Base-by-base conservation (phyloP, 129 eudicot genomes). In the Tanacetum coccineum region DNA sequence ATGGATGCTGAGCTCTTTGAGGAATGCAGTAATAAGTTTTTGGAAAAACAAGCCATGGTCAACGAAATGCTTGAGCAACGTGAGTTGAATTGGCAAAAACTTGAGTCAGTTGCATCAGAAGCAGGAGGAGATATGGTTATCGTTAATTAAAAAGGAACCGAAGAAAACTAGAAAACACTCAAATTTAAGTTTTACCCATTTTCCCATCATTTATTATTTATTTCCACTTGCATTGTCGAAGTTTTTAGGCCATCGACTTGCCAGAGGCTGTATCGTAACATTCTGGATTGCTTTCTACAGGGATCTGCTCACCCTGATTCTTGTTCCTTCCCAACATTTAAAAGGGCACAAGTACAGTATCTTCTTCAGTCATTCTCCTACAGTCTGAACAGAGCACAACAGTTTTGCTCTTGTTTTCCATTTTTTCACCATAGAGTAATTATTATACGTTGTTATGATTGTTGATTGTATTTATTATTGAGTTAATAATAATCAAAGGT, bases 1-100 rank as follows among this genome's bases (percentile, higher is more conserved):
- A 86, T 82, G 88, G 94, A 86, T 62, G 32, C 71, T 2, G 86
- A 83, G 47, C 81, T 86, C 15, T 83, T 80, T 63, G 84, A 83
- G 49, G 74, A 80, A 45, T 86, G 88, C 58, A 77, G 73, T 48
- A 72, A 60, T 19, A 62, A 61, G 70, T 60, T 67, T 40, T 66
- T 70, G 17, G 86, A 72, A 70, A 80, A 63, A 50, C 69, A 67
- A 39, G 80, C 86, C 39, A 78, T 47, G 61, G 80, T 72, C 12
- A 57, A 64, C 9, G 78, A 75, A 40, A 50, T 53, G 15, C 73
- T 26, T 62, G 84, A 80, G 82, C 71, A 74, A 62, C 84, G 86
- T 22, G 75, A 66, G 51, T 48, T 70, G 49, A 61, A 49, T 12
- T 82, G 92, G 92, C 80, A 80, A 70, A 86, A 70, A 80, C 81